phyloP scores from a whole-genome alignment of 208 protist species.

The Leishmania turanica region DNA sequence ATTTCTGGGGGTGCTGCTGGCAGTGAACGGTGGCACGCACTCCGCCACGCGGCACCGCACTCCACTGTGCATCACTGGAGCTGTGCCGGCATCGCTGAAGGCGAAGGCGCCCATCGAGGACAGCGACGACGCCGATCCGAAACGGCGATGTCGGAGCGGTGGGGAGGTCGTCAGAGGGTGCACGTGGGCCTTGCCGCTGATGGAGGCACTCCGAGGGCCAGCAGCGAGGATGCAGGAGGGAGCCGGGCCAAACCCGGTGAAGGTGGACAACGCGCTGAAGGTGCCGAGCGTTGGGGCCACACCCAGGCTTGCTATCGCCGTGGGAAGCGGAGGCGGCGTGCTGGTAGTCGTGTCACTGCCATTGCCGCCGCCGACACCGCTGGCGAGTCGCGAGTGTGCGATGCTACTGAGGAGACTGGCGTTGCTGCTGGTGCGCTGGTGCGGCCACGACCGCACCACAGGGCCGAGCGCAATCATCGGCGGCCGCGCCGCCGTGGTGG shows the following conservation, averaged over 20 bases:
- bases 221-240: background rate
- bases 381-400: background rate
- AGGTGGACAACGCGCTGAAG: background rate
- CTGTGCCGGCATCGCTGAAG: constrained; percentile 15
- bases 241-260: background rate
- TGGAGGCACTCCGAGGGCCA: background rate
- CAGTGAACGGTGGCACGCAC: background rate
- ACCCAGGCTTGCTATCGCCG: background rate
- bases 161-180: constrained; percentile 11
- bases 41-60: background rate
- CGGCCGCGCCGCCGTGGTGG: background rate
- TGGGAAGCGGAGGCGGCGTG: background rate
- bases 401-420: background rate
- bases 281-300: background rate
- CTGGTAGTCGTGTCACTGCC: background rate
- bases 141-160: constrained; percentile 4
- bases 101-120: constrained; percentile 33
- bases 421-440: constrained; percentile 14
- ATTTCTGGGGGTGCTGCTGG: background rate
- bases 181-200: background rate
- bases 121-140: constrained; percentile 7
- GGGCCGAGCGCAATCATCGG: background rate
- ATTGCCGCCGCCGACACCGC: background rate
- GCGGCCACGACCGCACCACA: background rate
- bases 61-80: constrained; percentile 22